These are phyloP conservation scores for Phialocephala sp. DNA, from an alignment of 2,329 filamentous ascomycete species.

Conservation along the genomic window DNA sequence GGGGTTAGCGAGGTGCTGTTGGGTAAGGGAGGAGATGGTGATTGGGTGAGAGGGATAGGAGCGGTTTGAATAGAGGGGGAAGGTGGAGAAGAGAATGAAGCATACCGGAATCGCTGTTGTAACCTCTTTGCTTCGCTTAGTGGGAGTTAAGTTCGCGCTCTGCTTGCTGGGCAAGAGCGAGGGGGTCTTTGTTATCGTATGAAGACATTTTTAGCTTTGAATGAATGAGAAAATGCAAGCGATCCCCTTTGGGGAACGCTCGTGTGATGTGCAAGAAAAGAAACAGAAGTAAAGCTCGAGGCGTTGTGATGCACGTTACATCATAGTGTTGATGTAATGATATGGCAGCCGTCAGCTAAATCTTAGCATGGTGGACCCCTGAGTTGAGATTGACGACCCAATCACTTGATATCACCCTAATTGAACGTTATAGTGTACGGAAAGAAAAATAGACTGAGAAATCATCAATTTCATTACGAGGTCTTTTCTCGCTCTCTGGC, in stretches of 20 bases:
- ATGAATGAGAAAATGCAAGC: neutral
- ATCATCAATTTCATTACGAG: slow-evolving; percentile 30
- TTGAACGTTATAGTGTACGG: neutral
- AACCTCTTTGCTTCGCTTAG: slow-evolving; percentile 45
- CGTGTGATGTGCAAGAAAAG: neutral
- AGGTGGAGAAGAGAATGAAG: slow-evolving; percentile 1
- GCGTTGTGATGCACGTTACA: slow-evolving; percentile 9
- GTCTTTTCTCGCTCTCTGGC: slow-evolving; percentile 22
- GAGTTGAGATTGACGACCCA: neutral
- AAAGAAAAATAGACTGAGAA: neutral
- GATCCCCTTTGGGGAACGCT: slow-evolving; percentile 22
- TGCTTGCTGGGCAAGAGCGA: slow-evolving; percentile 52
- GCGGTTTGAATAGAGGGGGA: neutral
- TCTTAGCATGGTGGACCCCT: slow-evolving; percentile 1
- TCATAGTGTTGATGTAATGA: slow-evolving; percentile 19
- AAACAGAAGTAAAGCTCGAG: neutral
- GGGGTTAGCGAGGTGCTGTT: neutral
- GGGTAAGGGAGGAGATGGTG: neutral
- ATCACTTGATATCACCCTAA: neutral
- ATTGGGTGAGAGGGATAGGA: neutral
- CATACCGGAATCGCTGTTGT: slow-evolving; percentile 46
- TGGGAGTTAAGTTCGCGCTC: slow-evolving; percentile 54
- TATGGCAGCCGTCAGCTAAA: neutral
- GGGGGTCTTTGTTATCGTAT: slow-evolving; percentile 46
- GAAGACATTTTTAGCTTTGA: slow-evolving; percentile 46